These are phyloP conservation scores for Colletotrichum scovillei DNA, from an alignment of 2,329 filamentous ascomycete species.

Conservation along the genomic window DNA sequence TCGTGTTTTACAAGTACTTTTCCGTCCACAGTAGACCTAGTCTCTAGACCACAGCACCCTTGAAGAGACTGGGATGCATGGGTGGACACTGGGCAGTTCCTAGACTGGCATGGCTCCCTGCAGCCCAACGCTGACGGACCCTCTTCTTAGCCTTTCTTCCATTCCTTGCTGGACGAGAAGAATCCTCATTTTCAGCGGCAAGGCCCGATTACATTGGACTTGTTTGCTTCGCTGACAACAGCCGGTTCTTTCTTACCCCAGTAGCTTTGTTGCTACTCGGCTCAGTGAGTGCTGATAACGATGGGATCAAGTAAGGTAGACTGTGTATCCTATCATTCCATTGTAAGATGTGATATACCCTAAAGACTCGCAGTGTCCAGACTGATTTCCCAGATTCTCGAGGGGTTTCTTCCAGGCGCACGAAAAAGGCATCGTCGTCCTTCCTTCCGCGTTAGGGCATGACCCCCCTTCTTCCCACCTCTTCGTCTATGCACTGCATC, in stretches of 20 bases:
- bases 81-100: background rate
- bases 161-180: conserved; percentile 14
- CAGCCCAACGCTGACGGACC: conserved; percentile 26
- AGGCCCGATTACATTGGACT: background rate
- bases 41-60: background rate
- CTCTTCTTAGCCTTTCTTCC: conserved; percentile 31
- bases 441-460: conserved; percentile 27
- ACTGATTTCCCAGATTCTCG: background rate
- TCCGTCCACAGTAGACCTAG: background rate
- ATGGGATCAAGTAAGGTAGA: too few relatives aligned
- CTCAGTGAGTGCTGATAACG: too few relatives aligned
- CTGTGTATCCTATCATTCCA: too few relatives aligned
- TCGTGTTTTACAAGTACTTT: too few relatives aligned
- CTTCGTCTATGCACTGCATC: conserved; percentile 9
- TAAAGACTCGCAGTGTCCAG: background rate
- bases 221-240: background rate
- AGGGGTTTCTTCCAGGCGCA: background rate
- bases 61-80: background rate
- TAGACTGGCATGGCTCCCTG: conserved; percentile 1
- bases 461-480: conserved; percentile 1
- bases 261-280: background rate
- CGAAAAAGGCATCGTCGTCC: background rate
- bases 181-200: background rate
- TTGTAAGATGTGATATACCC: too few relatives aligned
- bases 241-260: background rate